phyloP scores from a whole-genome alignment of 495 filamentous ascomycete species.

The Aspergillus panamensis region DNA sequence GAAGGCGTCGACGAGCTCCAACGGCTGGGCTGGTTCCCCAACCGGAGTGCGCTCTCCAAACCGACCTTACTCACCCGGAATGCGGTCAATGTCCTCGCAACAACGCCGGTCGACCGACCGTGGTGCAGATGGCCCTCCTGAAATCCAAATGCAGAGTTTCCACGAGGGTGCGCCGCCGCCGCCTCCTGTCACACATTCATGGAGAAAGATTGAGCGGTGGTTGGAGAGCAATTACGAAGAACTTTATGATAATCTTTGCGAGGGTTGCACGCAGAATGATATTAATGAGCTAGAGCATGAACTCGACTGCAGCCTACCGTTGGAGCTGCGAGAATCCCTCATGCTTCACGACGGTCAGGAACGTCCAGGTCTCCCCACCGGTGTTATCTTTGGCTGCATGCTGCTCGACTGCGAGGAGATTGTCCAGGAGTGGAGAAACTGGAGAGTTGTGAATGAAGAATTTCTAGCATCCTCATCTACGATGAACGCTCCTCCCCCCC shows the following conservation, averaged over 20 bases:
- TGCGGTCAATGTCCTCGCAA: conserved; percentile 67
- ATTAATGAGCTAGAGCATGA: conserved; percentile 96
- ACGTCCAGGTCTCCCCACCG: conserved; percentile 84
- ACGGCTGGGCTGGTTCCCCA: conserved; percentile 61
- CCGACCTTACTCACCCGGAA: conserved; percentile 82
- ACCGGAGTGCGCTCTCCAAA: conserved; percentile 50
- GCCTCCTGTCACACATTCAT: conserved; percentile 83
- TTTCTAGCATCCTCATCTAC: conserved; percentile 61
- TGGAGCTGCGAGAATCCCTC: conserved; percentile 90
- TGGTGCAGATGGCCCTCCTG: conserved; percentile 64
- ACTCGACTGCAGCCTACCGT: conserved; percentile 88
- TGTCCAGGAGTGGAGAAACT: conserved; percentile 95
- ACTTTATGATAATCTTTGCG: conserved; percentile 86
- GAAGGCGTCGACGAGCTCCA: conserved; percentile 51
- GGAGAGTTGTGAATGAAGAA: conserved; percentile 88
- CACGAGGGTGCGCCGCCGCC: conserved; percentile 85
- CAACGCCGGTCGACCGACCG: conserved; percentile 52
- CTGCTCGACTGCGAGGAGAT: conserved; percentile 98
- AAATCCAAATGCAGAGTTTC: conserved; percentile 97
- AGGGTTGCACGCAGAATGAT: conserved; percentile 88
- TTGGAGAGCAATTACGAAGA: conserved; percentile 92
- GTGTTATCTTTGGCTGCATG: conserved; percentile 91
- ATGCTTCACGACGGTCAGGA: conserved; percentile 94
- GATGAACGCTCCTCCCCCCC: conserved; percentile 45
- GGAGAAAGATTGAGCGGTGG: conserved; percentile 92